These are phyloP conservation scores for Aspergillus arachidicola DNA, from an alignment of 2,329 filamentous ascomycete genomes.

Conservation along the genomic window DNA sequence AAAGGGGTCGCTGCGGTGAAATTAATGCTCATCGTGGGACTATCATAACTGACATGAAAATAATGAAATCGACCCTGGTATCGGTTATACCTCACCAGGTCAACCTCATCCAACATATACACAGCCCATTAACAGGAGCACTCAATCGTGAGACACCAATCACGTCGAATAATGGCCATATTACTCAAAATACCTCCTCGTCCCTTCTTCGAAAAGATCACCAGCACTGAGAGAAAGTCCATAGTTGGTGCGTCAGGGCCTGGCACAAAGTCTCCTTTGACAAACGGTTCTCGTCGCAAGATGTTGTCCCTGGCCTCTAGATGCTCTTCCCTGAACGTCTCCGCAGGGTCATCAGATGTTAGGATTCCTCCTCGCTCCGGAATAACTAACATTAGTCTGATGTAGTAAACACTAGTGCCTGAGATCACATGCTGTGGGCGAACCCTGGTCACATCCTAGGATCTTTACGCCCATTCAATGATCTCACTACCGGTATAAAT, in stretches of 20 bases:
- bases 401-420: too few relatives aligned
- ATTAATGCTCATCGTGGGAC: background rate
- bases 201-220: background rate
- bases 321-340: background rate
- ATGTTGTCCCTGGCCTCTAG: background rate
- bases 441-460: too few relatives aligned
- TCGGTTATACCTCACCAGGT: background rate
- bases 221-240: background rate
- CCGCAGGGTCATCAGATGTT: background rate
- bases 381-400: background rate
- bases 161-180: background rate
- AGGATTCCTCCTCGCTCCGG: background rate
- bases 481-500: too few relatives aligned
- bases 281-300: background rate
- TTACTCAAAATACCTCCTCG: background rate
- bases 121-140: background rate
- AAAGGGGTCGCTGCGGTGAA: background rate
- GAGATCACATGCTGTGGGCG: too few relatives aligned
- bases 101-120: background rate
- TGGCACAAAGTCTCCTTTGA: background rate
- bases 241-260: background rate
- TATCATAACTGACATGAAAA: background rate
- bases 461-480: too few relatives aligned
- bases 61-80: background rate
- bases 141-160: background rate